Percentiles rank a stretch among this genome's conserved stretches.
These are phyloP conservation scores for Coelastrella sp. DNA, from an alignment of 139 green algal genomes.

Conservation along the genomic window DNA sequence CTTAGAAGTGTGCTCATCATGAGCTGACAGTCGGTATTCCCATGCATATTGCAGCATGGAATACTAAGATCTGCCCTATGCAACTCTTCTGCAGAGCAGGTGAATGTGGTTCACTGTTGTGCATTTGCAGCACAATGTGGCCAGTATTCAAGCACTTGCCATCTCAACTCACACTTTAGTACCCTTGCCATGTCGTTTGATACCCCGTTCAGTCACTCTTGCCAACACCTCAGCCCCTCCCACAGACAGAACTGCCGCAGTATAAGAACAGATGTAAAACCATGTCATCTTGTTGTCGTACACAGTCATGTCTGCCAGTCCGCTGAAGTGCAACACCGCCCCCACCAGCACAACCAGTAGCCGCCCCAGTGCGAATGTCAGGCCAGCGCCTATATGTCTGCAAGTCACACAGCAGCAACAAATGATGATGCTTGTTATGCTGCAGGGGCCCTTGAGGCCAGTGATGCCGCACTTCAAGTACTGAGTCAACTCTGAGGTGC, in stretches of 20 bases:
- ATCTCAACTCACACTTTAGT: too few species aligned
- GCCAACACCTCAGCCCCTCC: conserved; percentile 1
- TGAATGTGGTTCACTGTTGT: too few species aligned
- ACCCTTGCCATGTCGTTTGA: background rate
- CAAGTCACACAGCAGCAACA: background rate
- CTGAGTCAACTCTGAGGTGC: too few species aligned
- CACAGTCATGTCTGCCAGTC: background rate
- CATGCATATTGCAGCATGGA: conserved; percentile 8
- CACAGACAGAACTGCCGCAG: conserved; percentile 7
- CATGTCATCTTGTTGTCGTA: background rate
- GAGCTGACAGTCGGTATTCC: background rate
- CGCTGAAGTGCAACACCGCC: conserved; percentile 17
- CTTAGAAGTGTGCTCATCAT: too few species aligned
- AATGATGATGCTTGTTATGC: too few species aligned
- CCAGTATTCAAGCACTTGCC: too few species aligned
- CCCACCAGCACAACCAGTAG: conserved; percentile 15
- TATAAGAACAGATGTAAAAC: conserved; percentile 20
- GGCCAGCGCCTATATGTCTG: conserved; percentile 1
- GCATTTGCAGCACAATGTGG: too few species aligned
- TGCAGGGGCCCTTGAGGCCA: too few species aligned
- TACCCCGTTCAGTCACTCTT: background rate
- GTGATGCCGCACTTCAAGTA: too few species aligned
- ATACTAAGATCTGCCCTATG: background rate
- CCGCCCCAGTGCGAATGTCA: conserved; percentile 29
- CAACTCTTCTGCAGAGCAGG: too few species aligned